These are phyloP conservation scores for Rosa hybrid DNA, from an alignment of 331 rosid genomes.

Conservation along the genomic window DNA sequence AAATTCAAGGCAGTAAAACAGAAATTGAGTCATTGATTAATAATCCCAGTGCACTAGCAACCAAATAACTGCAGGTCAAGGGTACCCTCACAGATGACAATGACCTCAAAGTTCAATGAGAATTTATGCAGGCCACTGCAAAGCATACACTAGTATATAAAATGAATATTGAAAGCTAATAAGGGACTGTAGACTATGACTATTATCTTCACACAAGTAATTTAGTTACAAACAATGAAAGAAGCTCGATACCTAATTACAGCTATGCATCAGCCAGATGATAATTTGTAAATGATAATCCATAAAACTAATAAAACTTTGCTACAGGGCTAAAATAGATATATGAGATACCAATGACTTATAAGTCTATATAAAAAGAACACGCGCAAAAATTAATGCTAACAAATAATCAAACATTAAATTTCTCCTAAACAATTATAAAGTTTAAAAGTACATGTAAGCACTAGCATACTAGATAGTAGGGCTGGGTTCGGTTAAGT, in stretches of 20 bases:
- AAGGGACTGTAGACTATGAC: not conserved
- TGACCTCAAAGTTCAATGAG: no score
- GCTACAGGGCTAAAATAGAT: not conserved
- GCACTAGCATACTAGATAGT: not conserved
- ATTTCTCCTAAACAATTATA: not conserved
- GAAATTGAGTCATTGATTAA: no score
- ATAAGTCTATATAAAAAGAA: not conserved
- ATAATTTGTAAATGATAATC: not conserved
- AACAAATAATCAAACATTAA: not conserved
- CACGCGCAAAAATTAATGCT: not conserved
- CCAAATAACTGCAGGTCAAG: no score
- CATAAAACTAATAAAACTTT: not conserved
- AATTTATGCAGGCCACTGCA: no score
- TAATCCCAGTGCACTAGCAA: no score
- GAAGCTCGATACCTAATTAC: not conserved
- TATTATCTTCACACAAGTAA: not conserved
- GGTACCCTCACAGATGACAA: no score
- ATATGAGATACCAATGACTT: constrained; percentile 5
- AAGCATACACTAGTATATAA: no score
- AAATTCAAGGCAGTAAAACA: no score
- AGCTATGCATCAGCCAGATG: not conserved
- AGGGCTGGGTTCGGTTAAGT: no score
- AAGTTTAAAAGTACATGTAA: not conserved
- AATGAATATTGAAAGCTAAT: no score
- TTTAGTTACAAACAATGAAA: not conserved